These are phyloP conservation scores for Ophiocytium majus DNA, from an alignment of 352 stramenopile genomes.

Conservation along the genomic window DNA sequence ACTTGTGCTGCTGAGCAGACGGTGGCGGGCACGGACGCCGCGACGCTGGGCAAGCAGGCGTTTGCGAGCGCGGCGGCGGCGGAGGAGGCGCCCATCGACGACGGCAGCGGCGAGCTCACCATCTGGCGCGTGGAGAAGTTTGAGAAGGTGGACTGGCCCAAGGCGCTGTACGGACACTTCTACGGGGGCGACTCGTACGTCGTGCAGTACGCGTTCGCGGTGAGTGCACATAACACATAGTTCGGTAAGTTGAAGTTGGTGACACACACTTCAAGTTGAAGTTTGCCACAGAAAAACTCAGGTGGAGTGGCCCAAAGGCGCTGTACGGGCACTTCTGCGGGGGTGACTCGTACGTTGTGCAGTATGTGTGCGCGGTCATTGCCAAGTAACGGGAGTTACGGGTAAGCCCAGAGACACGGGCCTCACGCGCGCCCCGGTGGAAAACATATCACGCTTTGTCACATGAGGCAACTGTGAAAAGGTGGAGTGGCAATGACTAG, in stretches of 20 bases:
- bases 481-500: too few species aligned
- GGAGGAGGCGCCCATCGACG: slow-evolving; percentile 57
- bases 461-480: too few species aligned
- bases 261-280: neutral
- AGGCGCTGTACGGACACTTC: slow-evolving; percentile 63
- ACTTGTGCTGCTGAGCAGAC: too few species aligned
- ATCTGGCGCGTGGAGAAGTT: slow-evolving; percentile 86
- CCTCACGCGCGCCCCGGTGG: too few species aligned
- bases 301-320: neutral
- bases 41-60: neutral
- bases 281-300: neutral
- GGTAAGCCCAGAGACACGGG: too few species aligned
- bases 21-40: too few species aligned
- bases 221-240: slow-evolving; percentile 42
- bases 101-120: slow-evolving; percentile 72
- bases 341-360: neutral
- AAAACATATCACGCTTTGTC: too few species aligned
- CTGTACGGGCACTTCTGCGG: neutral
- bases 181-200: slow-evolving; percentile 67
- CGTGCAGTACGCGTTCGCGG: slow-evolving; percentile 65
- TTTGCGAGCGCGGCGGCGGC: neutral
- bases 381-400: too few species aligned
- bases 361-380: neutral
- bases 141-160: slow-evolving; percentile 73
- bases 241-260: neutral